phyloP scores from a whole-genome alignment of 257 asterid genomes.

The Cordia subcordata region DNA sequence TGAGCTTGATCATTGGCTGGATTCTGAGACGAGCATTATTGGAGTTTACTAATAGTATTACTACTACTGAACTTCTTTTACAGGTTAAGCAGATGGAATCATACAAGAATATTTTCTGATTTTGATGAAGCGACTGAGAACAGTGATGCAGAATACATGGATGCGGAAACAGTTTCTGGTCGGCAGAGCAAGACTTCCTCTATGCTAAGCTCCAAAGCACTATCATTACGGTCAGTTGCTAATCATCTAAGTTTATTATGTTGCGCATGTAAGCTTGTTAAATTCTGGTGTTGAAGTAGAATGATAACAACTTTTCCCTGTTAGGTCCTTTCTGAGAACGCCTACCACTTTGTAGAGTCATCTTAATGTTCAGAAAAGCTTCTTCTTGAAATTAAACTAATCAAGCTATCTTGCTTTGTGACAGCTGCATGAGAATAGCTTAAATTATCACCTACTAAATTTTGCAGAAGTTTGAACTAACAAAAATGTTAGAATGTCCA shows the following conservation, averaged over 20 bases:
- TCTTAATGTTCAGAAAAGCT: too few relatives aligned
- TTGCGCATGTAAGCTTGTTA: neutral
- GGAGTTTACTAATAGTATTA: neutral
- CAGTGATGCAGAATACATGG: slow-evolving; percentile 46
- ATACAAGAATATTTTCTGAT: slow-evolving; percentile 84
- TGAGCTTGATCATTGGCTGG: too few relatives aligned
- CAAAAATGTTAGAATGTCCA: slow-evolving; percentile 18
- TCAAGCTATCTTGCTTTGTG: too few relatives aligned
- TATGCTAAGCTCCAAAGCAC: slow-evolving; percentile 42
- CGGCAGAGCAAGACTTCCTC: slow-evolving; percentile 47
- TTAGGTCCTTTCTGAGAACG: too few relatives aligned
- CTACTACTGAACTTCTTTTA: slow-evolving; percentile 8
- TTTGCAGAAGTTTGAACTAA: neutral
- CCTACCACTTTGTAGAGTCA: too few relatives aligned
- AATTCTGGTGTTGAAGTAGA: too few relatives aligned
- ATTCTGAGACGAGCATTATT: too few relatives aligned
- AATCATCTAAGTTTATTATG: neutral
- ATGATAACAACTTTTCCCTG: too few relatives aligned
- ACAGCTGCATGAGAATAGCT: too few relatives aligned
- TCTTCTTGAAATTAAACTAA: too few relatives aligned
- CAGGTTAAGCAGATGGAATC: slow-evolving; percentile 94
- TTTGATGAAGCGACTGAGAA: slow-evolving; percentile 49
- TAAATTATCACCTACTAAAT: too few relatives aligned
- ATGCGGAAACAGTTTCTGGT: slow-evolving; percentile 32
- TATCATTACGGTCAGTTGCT: slow-evolving; percentile 52